Conservation (phyloP, 805 yeast genomes). For the Candida oleophila region DNA sequence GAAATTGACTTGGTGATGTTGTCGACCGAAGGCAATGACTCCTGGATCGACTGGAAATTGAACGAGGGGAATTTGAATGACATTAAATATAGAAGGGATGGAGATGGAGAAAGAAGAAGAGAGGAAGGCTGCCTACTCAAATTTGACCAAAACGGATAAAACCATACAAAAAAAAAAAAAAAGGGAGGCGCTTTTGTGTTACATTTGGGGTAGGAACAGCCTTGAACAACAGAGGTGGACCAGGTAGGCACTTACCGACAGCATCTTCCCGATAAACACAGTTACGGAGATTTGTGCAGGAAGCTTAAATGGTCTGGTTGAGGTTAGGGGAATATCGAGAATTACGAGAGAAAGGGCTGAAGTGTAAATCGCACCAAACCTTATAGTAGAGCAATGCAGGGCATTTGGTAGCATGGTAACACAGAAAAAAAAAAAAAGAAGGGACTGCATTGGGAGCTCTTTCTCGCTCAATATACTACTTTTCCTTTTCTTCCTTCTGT, state of each 20-base stretch:
- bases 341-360: too few species aligned
- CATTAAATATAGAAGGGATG: too few species aligned
- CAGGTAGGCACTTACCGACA: not conserved
- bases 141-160: too few species aligned
- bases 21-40: constrained; percentile 40
- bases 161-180: not conserved
- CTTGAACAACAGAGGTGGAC: too few species aligned
- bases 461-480: too few species aligned
- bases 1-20: constrained; percentile 34
- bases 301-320: not conserved
- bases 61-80: constrained; percentile 40
- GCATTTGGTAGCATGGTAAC: not conserved
- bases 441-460: too few species aligned
- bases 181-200: not conserved
- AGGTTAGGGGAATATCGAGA: too few species aligned
- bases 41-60: constrained; percentile 40
- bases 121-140: too few species aligned
- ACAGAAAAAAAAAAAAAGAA: not conserved
- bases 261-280: not conserved
- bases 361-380: not conserved
- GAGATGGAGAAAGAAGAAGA: too few species aligned
- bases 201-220: not conserved
- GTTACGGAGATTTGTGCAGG: not conserved
- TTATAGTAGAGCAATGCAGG: not conserved
- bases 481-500: not conserved